These are phyloP conservation scores for Gaertneriomyces sp. DNA, from an alignment of 192 early-diverging fungal genomes.

Conservation along the genomic window DNA sequence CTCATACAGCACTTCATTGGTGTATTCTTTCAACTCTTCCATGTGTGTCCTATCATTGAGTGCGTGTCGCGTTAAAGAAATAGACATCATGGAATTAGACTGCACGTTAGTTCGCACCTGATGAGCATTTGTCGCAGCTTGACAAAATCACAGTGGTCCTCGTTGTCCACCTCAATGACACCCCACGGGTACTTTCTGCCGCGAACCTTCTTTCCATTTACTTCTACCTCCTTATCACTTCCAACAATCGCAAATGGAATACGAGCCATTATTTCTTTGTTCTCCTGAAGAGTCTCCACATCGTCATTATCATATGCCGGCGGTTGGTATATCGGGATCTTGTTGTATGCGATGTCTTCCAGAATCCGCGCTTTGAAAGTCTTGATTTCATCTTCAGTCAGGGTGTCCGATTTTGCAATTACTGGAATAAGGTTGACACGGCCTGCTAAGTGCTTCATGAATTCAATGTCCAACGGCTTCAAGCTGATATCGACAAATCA, in stretches of 20 bases:
- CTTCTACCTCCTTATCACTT: constrained; percentile 54
- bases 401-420: constrained; percentile 97
- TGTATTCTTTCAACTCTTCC: constrained; percentile 62
- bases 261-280: constrained; percentile 80
- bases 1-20: constrained; percentile 62
- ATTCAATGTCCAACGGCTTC: constrained; percentile 91
- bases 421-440: constrained; percentile 98
- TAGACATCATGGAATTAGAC: background rate
- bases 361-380: constrained; percentile 81
- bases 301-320: constrained; percentile 91
- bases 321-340: constrained; percentile 95
- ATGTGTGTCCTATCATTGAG: constrained; percentile 67
- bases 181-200: constrained; percentile 64
- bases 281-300: constrained; percentile 95
- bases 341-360: constrained; percentile 90
- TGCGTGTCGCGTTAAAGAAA: background rate
- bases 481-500: constrained; percentile 28
- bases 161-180: constrained; percentile 59
- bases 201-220: constrained; percentile 52
- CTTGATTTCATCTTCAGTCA: constrained; percentile 90
- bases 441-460: constrained; percentile 92
- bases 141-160: constrained; percentile 61
- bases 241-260: constrained; percentile 64
- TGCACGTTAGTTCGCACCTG: constrained; percentile 13
- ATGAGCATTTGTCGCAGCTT: constrained; percentile 59